These are phyloP conservation scores for Flaveria ramosissima DNA, from an alignment of 129 eudicot genomes.

Conservation along the genomic window DNA sequence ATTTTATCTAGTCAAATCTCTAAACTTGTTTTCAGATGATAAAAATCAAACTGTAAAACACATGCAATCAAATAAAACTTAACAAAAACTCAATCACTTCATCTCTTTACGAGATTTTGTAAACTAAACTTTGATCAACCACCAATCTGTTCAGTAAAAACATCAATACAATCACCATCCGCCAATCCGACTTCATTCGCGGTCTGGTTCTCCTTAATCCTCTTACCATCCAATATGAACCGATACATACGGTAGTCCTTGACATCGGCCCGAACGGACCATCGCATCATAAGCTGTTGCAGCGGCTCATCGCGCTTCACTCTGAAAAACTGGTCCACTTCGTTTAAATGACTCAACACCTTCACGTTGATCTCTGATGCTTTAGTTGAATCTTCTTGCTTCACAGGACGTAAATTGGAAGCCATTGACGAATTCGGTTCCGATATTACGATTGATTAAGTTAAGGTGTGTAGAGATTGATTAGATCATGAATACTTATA, in stretches of 20 bases:
- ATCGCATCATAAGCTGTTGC: slow-evolving; percentile 17
- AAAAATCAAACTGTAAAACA: too few species aligned
- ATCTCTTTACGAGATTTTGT: too few species aligned
- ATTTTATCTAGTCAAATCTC: too few species aligned
- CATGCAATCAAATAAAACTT: too few species aligned
- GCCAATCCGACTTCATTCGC: slow-evolving; percentile 4
- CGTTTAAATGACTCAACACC: slow-evolving; percentile 24
- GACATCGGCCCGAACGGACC: slow-evolving; percentile 16
- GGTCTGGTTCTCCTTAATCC: background rate
- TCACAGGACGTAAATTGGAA: background rate
- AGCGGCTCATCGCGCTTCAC: slow-evolving; percentile 9
- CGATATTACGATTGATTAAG: background rate
- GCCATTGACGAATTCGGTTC: background rate
- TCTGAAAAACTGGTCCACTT: slow-evolving; percentile 20
- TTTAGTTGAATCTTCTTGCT: slow-evolving; percentile 9
- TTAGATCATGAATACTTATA: too few species aligned
- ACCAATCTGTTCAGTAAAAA: slow-evolving; percentile 16
- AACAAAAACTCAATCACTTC: background rate
- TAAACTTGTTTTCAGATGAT: too few species aligned
- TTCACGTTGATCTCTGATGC: slow-evolving; percentile 4
- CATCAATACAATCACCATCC: slow-evolving; percentile 29
- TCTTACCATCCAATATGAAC: slow-evolving; percentile 17
- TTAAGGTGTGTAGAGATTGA: too few species aligned
- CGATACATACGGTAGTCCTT: background rate
- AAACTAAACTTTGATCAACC: background rate